Base-by-base conservation (phyloP, 345 rosid species). In the Iberis pinnata region DNA sequence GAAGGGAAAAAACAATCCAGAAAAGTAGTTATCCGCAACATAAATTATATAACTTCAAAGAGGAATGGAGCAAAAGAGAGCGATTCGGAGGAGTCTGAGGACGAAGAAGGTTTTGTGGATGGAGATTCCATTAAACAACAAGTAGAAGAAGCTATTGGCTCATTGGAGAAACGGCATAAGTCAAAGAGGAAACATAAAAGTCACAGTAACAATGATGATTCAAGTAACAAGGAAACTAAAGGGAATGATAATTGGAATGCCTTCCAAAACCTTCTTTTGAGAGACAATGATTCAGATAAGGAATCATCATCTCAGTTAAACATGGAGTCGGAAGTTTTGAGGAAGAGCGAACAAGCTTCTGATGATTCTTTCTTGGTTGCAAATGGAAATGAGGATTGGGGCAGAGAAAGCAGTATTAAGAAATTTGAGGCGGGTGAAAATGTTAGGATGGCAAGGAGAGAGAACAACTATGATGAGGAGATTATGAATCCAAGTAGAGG, bases 11-110 rank as follows among this genome's bases (percentile, higher is more conserved):
- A 78, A 58, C 74, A 84, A 18, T 92, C 96, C 3, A 78, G 89
- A 58, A 88, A 76, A 75, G 96, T 92, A 12, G 93, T 92, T 18
- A 92, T 92, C 44, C 90, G 90, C 59, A 92, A 92, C 63, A 92
- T 92, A 51, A 92, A 92, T 69, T 92, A 92, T 72, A 85, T 92
- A 38, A 78, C 98, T 54, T 87, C 96, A 2, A 78, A 74, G 69
- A 79, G 80, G 58, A 81, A 84, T 57, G 92, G 83, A 61, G 80
- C 73, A 12, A 80, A 54, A 38, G 80, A 52, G 18, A 73, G 78
- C 22, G 44, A 56, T 41, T 79, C 86, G 0, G 86, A 81, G 45
- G 84, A 70, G 33, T 77, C 74, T 43, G 80, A 78, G 14, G 85
- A 80, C 17, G 89, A 78, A 40, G 88, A 72, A 42, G 90, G 73